A percentile compares a stretch with the other conserved stretches of the same genome.
phyloP scores from a whole-genome alignment of 1,284 basidiomycete genomes.

The Apiotrichum gamsii region DNA sequence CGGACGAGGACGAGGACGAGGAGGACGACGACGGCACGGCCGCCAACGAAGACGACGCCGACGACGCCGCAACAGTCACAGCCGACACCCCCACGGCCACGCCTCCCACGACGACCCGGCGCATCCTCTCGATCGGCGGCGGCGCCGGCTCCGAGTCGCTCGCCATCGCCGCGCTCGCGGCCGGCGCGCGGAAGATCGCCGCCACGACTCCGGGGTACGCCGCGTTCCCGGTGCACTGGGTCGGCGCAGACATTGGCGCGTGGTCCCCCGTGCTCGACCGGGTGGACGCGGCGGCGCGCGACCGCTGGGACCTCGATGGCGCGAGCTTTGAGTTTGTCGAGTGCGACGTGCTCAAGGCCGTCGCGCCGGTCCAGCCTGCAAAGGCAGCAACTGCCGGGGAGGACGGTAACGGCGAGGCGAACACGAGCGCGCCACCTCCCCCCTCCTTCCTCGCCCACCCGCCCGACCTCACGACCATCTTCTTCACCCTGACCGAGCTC shows the following conservation, averaged over 20 bases:
- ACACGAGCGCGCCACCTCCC: not conserved
- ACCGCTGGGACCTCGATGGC: conserved; percentile 29
- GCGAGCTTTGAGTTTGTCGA: conserved; percentile 26
- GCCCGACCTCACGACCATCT: conserved; percentile 42
- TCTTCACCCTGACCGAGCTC: conserved; percentile 49
- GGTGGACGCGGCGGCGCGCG: conserved; percentile 19
- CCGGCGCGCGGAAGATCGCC: conserved; percentile 6
- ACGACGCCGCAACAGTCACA: not conserved
- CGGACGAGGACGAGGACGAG: conserved; percentile 20
- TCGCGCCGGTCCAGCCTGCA: conserved; percentile 3
- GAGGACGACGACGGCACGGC: conserved; percentile 10
- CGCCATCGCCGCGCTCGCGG: conserved; percentile 38
- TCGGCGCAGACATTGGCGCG: conserved; percentile 42
- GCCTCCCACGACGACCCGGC: not conserved
- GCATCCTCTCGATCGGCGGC: conserved; percentile 46
- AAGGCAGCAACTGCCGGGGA: no score
- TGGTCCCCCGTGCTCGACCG: conserved; percentile 34
- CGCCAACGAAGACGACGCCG: conserved; percentile 7
- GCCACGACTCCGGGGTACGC: conserved; percentile 5
- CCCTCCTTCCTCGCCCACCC: conserved; percentile 2
- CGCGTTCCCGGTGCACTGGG: conserved; percentile 14
- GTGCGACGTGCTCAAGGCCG: conserved; percentile 30
- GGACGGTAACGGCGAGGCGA: not conserved
- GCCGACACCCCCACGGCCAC: not conserved
- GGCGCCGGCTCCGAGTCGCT: conserved; percentile 48